These are phyloP conservation scores for Eragrostis tef DNA, from an alignment of 202 grass and related monocot genomes.

Conservation along the genomic window DNA sequence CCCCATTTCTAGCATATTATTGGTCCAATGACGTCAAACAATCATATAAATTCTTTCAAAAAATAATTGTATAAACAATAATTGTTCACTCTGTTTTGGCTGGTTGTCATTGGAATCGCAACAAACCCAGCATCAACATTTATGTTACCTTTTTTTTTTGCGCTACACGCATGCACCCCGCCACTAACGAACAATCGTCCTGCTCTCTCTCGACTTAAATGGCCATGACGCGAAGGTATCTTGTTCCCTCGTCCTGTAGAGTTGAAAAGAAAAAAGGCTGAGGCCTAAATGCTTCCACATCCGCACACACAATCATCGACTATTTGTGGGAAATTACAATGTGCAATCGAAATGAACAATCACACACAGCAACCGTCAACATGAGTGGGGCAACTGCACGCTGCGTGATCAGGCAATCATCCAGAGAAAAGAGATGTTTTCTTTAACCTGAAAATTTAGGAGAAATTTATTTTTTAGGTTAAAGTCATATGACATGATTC, in stretches of 20 bases:
- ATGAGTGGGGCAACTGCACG: background rate
- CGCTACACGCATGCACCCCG: too few species aligned
- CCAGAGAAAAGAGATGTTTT: background rate
- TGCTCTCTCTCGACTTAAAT: background rate
- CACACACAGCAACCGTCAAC: background rate
- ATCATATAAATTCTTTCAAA: too few species aligned
- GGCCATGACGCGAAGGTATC: background rate
- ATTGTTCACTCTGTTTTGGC: too few species aligned
- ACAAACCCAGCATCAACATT: too few species aligned
- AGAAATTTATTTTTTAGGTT: background rate
- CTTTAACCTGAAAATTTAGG: background rate
- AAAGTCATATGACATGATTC: too few species aligned
- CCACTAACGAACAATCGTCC: background rate
- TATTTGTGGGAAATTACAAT: background rate
- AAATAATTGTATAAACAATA: too few species aligned
- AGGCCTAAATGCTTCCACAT: background rate
- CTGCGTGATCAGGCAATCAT: background rate
- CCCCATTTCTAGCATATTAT: too few species aligned
- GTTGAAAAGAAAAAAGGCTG: background rate
- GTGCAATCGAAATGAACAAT: background rate
- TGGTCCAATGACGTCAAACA: too few species aligned
- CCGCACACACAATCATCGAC: background rate
- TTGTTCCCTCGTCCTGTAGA: background rate
- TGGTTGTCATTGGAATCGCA: too few species aligned
- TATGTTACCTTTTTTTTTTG: too few species aligned